Evolutionary conservation across 441 rosid genomes (phyloP).

Genomic region (Erodium moschatum): DNA sequence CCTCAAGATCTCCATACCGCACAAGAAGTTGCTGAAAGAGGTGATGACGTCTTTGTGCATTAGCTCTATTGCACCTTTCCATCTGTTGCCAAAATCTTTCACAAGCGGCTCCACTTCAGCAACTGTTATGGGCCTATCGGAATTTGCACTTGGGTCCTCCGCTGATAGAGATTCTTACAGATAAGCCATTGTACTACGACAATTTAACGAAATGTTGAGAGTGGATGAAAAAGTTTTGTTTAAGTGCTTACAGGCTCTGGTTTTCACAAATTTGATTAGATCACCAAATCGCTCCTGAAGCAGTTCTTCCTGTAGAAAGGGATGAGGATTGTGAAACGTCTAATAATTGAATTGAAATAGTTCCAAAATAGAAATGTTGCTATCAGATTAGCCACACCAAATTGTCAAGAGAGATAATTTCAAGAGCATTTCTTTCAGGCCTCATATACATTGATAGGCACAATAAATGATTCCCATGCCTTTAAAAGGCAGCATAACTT

Average conservation of each 20-base stretch:
- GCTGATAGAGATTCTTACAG: slow-evolving; percentile 34
- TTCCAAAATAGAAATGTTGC: too few species aligned
- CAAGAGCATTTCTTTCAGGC: too few species aligned
- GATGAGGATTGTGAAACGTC: too few species aligned
- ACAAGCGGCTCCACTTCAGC: slow-evolving; percentile 71
- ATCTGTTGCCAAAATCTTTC: slow-evolving; percentile 68
- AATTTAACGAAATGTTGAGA: background rate
- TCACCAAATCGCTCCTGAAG: slow-evolving; percentile 83
- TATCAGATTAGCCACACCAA: too few species aligned
- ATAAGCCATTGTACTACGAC: slow-evolving; percentile 14
- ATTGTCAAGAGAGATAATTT: too few species aligned
- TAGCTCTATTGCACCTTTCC: slow-evolving; percentile 89
- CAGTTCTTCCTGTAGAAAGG: slow-evolving; percentile 67
- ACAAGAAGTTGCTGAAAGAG: slow-evolving; percentile 87
- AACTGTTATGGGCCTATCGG: slow-evolving; percentile 59
- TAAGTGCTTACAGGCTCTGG: slow-evolving; percentile 64
- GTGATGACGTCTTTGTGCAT: slow-evolving; percentile 99
- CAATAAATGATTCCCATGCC: too few species aligned
- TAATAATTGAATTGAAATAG: too few species aligned
- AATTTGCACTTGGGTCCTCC: slow-evolving; percentile 55
- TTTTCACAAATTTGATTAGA: slow-evolving; percentile 84
- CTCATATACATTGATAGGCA: too few species aligned
- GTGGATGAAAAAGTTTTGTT: background rate
- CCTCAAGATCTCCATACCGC: slow-evolving; percentile 91
- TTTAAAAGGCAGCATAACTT: too few species aligned